Percentiles rank a stretch among this genome's conserved stretches.
Conservation (phyloP, 2,329 filamentous ascomycete species). For the Neonectria hederae region DNA sequence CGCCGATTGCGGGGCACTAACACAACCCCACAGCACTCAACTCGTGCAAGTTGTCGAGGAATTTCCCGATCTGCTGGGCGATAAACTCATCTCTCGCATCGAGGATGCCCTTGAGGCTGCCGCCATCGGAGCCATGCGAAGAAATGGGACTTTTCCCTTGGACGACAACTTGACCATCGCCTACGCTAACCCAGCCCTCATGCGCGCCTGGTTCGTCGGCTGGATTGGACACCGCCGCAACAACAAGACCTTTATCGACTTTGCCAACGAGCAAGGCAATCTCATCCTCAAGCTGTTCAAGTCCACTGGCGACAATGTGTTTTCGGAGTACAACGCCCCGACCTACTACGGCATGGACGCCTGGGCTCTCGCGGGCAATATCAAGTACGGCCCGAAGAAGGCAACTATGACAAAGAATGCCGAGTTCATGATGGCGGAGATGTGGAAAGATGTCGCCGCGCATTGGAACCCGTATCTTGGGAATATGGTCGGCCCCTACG, state of each 20-base stretch:
- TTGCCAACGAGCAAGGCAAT: conserved; percentile 48
- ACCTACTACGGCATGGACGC: conserved; percentile 54
- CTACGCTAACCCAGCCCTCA: conserved; percentile 54
- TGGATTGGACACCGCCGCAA: conserved; percentile 52
- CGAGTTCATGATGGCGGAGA: conserved; percentile 25
- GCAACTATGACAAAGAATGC: conserved; percentile 23
- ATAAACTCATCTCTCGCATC: conserved; percentile 46
- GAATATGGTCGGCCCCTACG: conserved; percentile 36
- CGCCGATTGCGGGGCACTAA: background rate
- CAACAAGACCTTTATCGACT: conserved; percentile 50
- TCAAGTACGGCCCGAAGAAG: conserved; percentile 46
- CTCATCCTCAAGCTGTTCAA: conserved; percentile 45
- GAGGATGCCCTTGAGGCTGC: conserved; percentile 49
- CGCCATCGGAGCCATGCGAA: conserved; percentile 51
- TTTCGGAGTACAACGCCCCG: conserved; percentile 53
- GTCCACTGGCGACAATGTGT: conserved; percentile 42
- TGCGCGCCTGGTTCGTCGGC: conserved; percentile 51
- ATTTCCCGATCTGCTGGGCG: conserved; percentile 45
- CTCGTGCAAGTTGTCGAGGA: conserved; percentile 50
- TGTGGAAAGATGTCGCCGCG: conserved; percentile 35
- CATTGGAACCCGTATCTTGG: conserved; percentile 37
- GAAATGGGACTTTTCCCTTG: conserved; percentile 50
- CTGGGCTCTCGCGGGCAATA: conserved; percentile 51
- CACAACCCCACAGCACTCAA: conserved; percentile 37
- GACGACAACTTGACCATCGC: conserved; percentile 51